A percentile compares a stretch with the other conserved stretches of the same genome.
Conservation (phyloP, 1,284 basidiomycete genomes). For the Leccinum huronense region DNA sequence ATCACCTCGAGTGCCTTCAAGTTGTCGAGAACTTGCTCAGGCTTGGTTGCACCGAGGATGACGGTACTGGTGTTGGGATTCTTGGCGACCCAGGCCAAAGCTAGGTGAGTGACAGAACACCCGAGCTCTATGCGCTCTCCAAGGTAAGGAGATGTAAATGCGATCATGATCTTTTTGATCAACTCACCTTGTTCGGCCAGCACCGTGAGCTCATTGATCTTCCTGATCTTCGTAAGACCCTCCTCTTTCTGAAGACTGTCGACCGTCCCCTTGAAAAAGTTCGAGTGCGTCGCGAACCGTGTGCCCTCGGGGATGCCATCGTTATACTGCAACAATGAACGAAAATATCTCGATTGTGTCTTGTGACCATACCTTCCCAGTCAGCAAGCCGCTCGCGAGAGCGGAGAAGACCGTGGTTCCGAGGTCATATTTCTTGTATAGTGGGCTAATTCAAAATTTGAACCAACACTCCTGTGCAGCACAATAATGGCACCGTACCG, state of each 20-base stretch:
- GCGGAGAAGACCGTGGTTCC: constrained; percentile 57
- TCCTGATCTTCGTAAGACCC: constrained; percentile 51
- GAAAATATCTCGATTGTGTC: neutral
- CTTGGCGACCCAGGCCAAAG: constrained; percentile 74
- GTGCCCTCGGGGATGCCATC: constrained; percentile 47
- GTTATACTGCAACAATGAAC: constrained; percentile 32
- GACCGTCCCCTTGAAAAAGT: constrained; percentile 43
- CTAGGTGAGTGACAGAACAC: constrained; percentile 58
- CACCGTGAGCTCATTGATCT: constrained; percentile 48
- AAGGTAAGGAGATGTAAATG: neutral
- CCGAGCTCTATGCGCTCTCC: constrained; percentile 40
- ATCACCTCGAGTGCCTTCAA: constrained; percentile 60
- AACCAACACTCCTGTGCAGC: neutral
- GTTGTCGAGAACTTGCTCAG: constrained; percentile 55
- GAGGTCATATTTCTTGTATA: constrained; percentile 38
- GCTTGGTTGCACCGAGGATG: constrained; percentile 61
- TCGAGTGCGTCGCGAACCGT: constrained; percentile 50
- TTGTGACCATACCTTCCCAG: constrained; percentile 41
- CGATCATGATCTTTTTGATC: neutral
- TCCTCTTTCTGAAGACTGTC: constrained; percentile 36
- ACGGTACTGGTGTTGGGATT: constrained; percentile 64
- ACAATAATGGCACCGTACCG: constrained; percentile 7
- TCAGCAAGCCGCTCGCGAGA: constrained; percentile 51
- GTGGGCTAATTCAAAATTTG: constrained; percentile 26
- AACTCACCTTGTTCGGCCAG: constrained; percentile 42